Conservation (phyloP, 2,329 filamentous ascomycete species). For the Ceratocystis lukuohia region DNA sequence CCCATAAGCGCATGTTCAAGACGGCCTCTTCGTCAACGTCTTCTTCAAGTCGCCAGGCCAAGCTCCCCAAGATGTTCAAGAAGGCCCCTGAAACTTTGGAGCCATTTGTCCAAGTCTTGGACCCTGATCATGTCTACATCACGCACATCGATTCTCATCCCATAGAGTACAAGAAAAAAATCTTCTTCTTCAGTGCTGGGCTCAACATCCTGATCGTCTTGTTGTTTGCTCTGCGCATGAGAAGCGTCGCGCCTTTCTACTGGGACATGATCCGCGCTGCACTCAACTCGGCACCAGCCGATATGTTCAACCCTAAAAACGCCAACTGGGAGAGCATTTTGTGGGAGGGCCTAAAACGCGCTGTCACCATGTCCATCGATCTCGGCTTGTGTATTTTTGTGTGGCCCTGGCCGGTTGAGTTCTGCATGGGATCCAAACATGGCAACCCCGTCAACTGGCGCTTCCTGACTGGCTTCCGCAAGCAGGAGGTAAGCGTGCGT, state of each 20-base stretch:
- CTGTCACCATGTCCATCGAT: conserved; percentile 57
- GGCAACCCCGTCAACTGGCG: conserved; percentile 61
- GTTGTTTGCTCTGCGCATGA: conserved; percentile 55
- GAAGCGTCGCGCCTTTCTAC: conserved; percentile 60
- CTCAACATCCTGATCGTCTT: conserved; percentile 58
- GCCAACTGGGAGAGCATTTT: conserved; percentile 44
- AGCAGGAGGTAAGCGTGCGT: conserved; percentile 68
- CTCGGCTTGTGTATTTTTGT: conserved; percentile 55
- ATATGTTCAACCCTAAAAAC: conserved; percentile 46
- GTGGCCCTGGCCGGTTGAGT: conserved; percentile 60
- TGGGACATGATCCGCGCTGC: conserved; percentile 49
- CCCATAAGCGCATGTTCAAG: conserved; percentile 19
- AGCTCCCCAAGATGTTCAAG: conserved; percentile 53
- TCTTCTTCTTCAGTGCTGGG: conserved; percentile 65
- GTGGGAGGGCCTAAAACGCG: conserved; percentile 45
- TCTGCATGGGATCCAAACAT: conserved; percentile 46
- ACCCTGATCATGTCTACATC: conserved; percentile 62
- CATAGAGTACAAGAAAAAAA: conserved; percentile 59
- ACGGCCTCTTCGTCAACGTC: background rate
- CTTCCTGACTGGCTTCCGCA: conserved; percentile 58
- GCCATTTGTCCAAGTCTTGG: conserved; percentile 54
- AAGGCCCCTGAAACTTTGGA: conserved; percentile 47
- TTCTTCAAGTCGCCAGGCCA: conserved; percentile 23
- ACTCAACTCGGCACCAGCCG: conserved; percentile 52
- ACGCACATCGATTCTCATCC: conserved; percentile 66